A percentile compares a stretch with the other conserved stretches of the same genome.
Conservation (phyloP, 108 stramenopile genomes). For the Discostella stelligeroides region DNA sequence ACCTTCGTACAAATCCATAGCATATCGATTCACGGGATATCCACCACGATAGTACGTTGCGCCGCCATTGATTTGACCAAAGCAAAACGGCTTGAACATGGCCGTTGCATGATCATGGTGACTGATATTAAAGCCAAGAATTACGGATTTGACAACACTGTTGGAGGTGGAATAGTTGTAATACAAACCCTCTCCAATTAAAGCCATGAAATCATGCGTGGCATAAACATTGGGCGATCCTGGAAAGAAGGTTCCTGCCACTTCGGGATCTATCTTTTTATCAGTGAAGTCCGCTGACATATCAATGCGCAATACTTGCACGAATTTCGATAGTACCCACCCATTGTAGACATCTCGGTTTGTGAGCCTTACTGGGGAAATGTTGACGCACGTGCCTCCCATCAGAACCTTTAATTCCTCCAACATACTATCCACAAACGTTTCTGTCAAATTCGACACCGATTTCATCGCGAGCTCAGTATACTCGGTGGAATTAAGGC, state of each 20-base stretch:
- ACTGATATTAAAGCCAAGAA: conserved; percentile 44
- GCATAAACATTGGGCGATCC: conserved; percentile 25
- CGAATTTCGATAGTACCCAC: too few species aligned
- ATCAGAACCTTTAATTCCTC: too few species aligned
- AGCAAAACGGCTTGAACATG: conserved; percentile 29
- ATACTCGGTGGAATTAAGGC: conserved; percentile 43
- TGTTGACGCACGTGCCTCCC: too few species aligned
- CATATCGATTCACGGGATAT: too few species aligned
- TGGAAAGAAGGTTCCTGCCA: conserved; percentile 14
- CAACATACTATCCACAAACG: too few species aligned
- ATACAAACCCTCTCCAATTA: conserved; percentile 13
- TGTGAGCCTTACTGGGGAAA: too few species aligned
- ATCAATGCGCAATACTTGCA: conserved; percentile 38
- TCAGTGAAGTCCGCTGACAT: conserved; percentile 22
- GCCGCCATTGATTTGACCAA: conserved; percentile 30
- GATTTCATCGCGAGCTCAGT: conserved; percentile 32
- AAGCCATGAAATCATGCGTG: conserved; percentile 35
- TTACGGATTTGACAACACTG: conserved; percentile 40
- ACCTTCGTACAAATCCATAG: conserved; percentile 43
- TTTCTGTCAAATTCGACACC: too few species aligned
- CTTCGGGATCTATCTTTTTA: background rate
- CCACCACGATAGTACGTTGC: too few species aligned
- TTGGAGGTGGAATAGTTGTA: conserved; percentile 19
- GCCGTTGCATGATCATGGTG: too few species aligned
- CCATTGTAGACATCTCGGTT: too few species aligned